phyloP scores from a whole-genome alignment of 2,329 filamentous ascomycete genomes.

The Alternaria sp. region DNA sequence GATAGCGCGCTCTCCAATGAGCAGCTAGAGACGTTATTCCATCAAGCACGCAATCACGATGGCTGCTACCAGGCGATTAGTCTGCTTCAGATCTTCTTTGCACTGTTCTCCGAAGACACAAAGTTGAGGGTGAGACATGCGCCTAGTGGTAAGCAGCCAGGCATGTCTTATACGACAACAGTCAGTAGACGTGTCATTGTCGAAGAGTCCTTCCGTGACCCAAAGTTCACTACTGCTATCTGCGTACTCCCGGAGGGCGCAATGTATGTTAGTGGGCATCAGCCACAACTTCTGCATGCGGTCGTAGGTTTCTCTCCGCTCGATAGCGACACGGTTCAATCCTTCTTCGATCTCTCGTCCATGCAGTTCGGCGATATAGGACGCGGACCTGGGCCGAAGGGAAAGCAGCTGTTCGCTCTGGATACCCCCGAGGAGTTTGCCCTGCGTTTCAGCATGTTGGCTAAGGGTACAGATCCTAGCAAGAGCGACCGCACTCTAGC shows the following conservation, averaged over 20 bases:
- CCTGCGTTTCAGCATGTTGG: background rate
- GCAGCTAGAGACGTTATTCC: slow-evolving; percentile 1
- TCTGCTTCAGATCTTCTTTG: slow-evolving; percentile 1
- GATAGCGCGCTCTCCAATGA: background rate
- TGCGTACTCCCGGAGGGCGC: background rate
- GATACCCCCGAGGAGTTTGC: slow-evolving; percentile 1
- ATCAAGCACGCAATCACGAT: slow-evolving; percentile 2
- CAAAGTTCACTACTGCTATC: background rate
- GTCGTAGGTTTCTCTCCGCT: slow-evolving; percentile 1
- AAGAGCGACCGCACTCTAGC: background rate
- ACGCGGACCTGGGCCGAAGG: background rate
- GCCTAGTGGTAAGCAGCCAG: background rate
- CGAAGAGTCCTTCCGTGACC: background rate
- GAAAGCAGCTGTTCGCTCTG: slow-evolving; percentile 4
- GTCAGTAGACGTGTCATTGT: background rate
- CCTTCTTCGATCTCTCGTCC: slow-evolving; percentile 3
- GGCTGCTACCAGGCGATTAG: background rate
- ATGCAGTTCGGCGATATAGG: slow-evolving; percentile 7
- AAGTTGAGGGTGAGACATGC: slow-evolving; percentile 1
- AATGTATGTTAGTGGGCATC: background rate
- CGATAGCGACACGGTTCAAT: background rate
- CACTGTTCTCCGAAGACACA: background rate
- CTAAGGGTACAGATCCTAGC: background rate
- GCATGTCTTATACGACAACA: background rate
- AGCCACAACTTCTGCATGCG: background rate